phyloP scores from a whole-genome alignment of 2,329 filamentous ascomycete genomes.

The Ophiocordyceps robertsii region DNA sequence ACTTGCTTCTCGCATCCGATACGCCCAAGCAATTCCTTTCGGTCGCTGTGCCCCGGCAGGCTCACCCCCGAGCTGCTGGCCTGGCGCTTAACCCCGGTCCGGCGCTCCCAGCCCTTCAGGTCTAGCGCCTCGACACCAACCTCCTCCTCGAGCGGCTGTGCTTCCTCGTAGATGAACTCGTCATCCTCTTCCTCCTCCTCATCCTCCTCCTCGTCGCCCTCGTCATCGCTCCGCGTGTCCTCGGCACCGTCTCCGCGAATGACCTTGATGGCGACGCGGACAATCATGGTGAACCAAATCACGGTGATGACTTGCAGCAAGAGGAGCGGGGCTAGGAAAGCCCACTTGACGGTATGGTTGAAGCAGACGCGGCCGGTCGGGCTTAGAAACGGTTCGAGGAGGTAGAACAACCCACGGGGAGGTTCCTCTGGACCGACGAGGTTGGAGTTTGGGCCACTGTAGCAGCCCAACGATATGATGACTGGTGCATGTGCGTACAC shows the following conservation, averaged over 20 bases:
- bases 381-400: conserved; percentile 62
- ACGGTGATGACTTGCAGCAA: conserved; percentile 69
- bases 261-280: conserved; percentile 70
- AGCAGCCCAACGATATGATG: conserved; percentile 59
- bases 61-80: conserved; percentile 46
- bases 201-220: conserved; percentile 56
- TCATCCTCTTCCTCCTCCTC: conserved; percentile 45
- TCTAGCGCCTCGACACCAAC: conserved; percentile 61
- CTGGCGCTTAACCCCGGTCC: conserved; percentile 39
- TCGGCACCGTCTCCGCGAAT: conserved; percentile 66
- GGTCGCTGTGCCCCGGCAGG: conserved; percentile 57
- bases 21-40: conserved; percentile 67
- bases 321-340: conserved; percentile 65
- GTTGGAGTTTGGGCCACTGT: conserved; percentile 41
- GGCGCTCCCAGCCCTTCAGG: conserved; percentile 49
- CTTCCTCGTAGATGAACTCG: conserved; percentile 40
- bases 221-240: conserved; percentile 78
- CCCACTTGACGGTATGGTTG: conserved; percentile 58
- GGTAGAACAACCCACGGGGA: conserved; percentile 42
- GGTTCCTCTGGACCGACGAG: conserved; percentile 38
- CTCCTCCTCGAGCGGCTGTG: conserved; percentile 54
- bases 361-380: conserved; percentile 67
- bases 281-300: conserved; percentile 82
- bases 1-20: conserved; percentile 74
- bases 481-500: conserved; percentile 53